These are phyloP conservation scores for Mycena capillaripes DNA, from an alignment of 768 basidiomycete species.

Conservation along the genomic window DNA sequence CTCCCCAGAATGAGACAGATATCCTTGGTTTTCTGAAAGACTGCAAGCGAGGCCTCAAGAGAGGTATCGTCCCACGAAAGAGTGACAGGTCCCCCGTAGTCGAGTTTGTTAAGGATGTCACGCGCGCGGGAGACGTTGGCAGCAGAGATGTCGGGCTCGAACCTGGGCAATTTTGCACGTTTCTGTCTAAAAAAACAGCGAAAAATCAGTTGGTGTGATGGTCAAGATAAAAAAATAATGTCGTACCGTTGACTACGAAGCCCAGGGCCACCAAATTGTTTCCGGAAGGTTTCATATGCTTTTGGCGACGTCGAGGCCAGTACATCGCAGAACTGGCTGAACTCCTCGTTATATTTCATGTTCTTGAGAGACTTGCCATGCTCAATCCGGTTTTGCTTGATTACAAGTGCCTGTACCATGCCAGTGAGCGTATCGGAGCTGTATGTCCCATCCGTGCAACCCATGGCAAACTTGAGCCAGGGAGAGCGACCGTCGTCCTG, in stretches of 20 bases:
- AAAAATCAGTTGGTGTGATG: not conserved
- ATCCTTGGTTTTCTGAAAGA: slow-evolving; percentile 27
- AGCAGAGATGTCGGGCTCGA: slow-evolving; percentile 25
- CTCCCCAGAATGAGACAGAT: slow-evolving; percentile 31
- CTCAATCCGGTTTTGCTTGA: slow-evolving; percentile 26
- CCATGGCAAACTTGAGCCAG: slow-evolving; percentile 39
- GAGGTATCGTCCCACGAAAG: slow-evolving; percentile 38
- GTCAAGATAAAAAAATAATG: not conserved
- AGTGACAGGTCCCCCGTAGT: slow-evolving; percentile 31
- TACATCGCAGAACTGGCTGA: slow-evolving; percentile 33
- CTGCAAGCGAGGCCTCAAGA: slow-evolving; percentile 28
- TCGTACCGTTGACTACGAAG: slow-evolving; percentile 24
- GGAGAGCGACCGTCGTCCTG: slow-evolving; percentile 37
- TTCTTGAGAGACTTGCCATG: slow-evolving; percentile 35
- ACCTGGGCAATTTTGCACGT: slow-evolving; percentile 25
- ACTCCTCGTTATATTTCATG: slow-evolving; percentile 31
- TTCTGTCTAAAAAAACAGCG: not conserved
- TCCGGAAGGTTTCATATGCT: slow-evolving; percentile 32
- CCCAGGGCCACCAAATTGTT: slow-evolving; percentile 32
- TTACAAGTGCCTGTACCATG: slow-evolving; percentile 34
- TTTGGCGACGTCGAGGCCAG: slow-evolving; percentile 21
- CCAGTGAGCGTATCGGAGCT: slow-evolving; percentile 34
- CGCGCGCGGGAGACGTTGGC: slow-evolving; percentile 21
- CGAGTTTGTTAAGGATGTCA: not conserved
- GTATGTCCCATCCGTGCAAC: slow-evolving; percentile 35